Percentiles rank a stretch among this genome's conserved stretches.
These are phyloP conservation scores for Trichosporon coremiiforme DNA, from an alignment of 1,284 basidiomycete species.

Conservation along the genomic window DNA sequence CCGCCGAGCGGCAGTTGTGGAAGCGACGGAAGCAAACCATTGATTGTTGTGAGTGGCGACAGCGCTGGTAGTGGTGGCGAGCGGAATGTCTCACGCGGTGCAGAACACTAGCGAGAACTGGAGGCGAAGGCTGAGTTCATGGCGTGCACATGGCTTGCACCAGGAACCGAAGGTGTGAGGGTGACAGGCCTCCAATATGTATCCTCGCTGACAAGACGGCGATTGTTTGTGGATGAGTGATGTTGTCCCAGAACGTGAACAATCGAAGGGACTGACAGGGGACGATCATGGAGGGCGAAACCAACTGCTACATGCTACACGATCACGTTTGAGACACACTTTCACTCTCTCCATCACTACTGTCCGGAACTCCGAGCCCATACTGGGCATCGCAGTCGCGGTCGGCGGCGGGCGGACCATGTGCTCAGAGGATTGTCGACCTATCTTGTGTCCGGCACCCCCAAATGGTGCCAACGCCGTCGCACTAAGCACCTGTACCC, in stretches of 20 bases:
- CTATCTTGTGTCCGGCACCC: background rate
- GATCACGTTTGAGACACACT: too few relatives aligned
- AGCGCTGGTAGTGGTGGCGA: background rate
- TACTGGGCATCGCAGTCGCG: too few relatives aligned
- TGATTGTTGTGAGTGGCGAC: background rate
- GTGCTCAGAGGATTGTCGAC: background rate
- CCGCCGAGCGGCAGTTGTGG: background rate
- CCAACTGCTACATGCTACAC: too few relatives aligned
- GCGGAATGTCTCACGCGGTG: background rate
- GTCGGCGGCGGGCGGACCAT: background rate
- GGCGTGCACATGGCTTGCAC: background rate
- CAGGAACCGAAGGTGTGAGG: too few relatives aligned
- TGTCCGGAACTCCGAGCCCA: background rate
- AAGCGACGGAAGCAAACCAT: conserved; percentile 6
- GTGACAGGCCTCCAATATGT: too few relatives aligned
- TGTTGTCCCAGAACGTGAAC: too few relatives aligned
- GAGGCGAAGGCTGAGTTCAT: background rate
- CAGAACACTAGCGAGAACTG: background rate
- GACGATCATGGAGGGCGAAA: too few relatives aligned
- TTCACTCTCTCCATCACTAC: background rate
- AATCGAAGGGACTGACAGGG: too few relatives aligned
- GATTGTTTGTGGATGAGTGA: too few relatives aligned
- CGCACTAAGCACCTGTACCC: background rate
- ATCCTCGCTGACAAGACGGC: too few relatives aligned
- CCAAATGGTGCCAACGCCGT: background rate